Evolutionary conservation across 192 early-diverging fungal species (phyloP).

Genomic region (Oehlia diaphana): DNA sequence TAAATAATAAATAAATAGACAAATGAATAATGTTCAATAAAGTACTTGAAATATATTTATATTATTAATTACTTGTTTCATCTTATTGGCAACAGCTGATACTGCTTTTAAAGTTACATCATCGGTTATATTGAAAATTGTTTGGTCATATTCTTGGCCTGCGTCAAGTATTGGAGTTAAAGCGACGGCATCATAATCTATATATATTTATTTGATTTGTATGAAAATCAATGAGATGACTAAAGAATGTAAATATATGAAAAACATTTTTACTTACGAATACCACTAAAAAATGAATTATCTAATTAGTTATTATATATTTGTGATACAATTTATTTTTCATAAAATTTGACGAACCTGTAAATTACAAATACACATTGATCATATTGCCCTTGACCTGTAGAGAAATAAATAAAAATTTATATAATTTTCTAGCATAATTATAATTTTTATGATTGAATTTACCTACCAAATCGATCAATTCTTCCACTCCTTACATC

Average conservation of each 20-base stretch:
- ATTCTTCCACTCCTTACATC: constrained; percentile 69
- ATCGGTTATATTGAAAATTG: constrained; percentile 52
- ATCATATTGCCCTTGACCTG: constrained; percentile 55
- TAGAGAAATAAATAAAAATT: neutral
- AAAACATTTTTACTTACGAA: constrained; percentile 45
- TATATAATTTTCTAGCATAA: neutral
- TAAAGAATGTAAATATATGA: neutral
- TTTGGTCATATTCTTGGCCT: constrained; percentile 72
- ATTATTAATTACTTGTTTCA: constrained; percentile 42
- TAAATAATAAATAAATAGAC: constrained; percentile 22
- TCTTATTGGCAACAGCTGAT: constrained; percentile 38
- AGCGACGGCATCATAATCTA: constrained; percentile 79
- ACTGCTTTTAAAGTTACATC: constrained; percentile 40
- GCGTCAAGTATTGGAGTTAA: constrained; percentile 55
- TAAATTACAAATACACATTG: constrained; percentile 54
- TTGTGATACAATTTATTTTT: neutral
- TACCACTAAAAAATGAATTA: constrained; percentile 46
- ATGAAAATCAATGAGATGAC: neutral
- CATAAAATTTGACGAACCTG: constrained; percentile 31
- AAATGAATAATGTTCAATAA: neutral
- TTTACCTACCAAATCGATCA: constrained; percentile 68
- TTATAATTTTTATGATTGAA: neutral
- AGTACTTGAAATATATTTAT: neutral
- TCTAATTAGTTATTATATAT: too few relatives aligned
- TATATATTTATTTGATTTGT: neutral